Percentiles rank a stretch among this genome's conserved stretches.
These are phyloP conservation scores for Sphagnum magellanicum DNA, from an alignment of 228 moss, liverwort and hornwort species.

Conservation along the genomic window DNA sequence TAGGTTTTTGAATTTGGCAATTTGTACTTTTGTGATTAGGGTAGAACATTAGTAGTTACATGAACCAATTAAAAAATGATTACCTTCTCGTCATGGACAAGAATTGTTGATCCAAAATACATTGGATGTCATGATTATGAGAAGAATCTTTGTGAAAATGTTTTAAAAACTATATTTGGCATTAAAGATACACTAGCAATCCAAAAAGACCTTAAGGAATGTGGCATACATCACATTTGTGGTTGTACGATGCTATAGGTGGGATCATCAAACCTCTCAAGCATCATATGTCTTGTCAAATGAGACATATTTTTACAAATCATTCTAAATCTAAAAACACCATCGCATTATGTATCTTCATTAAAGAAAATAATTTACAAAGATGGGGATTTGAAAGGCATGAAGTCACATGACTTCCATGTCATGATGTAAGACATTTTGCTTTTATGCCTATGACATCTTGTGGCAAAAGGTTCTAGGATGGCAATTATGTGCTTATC, in stretches of 20 bases:
- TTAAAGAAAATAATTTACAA: neutral
- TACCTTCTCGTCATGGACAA: too few species aligned
- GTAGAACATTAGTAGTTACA: too few species aligned
- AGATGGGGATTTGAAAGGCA: neutral
- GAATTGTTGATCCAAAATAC: too few species aligned
- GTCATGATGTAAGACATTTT: neutral
- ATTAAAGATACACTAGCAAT: neutral
- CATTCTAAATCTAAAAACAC: neutral
- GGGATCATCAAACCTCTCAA: neutral
- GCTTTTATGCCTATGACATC: neutral
- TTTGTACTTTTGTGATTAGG: too few species aligned
- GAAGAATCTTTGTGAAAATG: neutral
- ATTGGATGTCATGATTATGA: neutral
- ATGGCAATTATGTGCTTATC: neutral
- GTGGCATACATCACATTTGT: neutral
- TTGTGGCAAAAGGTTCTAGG: neutral
- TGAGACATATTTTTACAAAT: neutral
- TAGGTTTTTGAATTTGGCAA: too few species aligned
- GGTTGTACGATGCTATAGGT: neutral
- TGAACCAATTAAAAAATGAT: too few species aligned
- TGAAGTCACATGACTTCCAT: constrained; percentile 1
- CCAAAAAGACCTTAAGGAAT: neutral
- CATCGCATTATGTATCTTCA: neutral
- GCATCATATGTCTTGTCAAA: neutral
- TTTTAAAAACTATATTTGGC: neutral